Evolutionary conservation across 2,329 filamentous ascomycete genomes (phyloP).

Genomic region (Ceratocystis destructans): DNA sequence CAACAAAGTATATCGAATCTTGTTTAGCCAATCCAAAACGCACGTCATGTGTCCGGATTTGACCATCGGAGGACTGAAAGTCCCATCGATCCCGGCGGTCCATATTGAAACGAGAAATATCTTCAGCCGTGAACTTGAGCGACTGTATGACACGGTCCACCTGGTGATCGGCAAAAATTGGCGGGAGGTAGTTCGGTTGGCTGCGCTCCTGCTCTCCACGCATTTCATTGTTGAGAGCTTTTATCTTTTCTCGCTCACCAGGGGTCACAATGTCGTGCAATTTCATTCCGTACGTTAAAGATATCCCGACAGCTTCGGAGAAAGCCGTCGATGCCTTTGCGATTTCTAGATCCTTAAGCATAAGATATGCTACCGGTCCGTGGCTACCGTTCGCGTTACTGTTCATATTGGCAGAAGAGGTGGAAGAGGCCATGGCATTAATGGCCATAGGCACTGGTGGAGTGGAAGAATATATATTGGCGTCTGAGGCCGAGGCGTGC

Average conservation of each 20-base stretch:
- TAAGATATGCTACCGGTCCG: constrained; percentile 46
- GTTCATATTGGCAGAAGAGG: constrained; percentile 21
- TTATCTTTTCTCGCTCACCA: constrained; percentile 40
- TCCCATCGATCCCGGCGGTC: constrained; percentile 42
- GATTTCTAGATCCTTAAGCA: constrained; percentile 41
- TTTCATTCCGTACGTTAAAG: constrained; percentile 34
- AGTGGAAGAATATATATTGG: constrained; percentile 32
- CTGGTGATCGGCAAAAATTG: constrained; percentile 43
- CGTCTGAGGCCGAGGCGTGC: constrained; percentile 35
- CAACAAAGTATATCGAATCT: constrained; percentile 49
- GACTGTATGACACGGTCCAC: constrained; percentile 42
- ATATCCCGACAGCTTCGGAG: constrained; percentile 39
- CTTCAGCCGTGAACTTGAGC: constrained; percentile 41
- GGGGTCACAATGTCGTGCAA: constrained; percentile 41
- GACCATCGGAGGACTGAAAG: constrained; percentile 40
- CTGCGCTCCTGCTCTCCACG: constrained; percentile 44
- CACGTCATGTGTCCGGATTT: constrained; percentile 36
- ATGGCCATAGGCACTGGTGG: not conserved
- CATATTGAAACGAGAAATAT: constrained; percentile 38
- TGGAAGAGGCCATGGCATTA: too few species aligned
- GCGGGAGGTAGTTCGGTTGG: constrained; percentile 50
- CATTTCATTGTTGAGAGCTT: constrained; percentile 37
- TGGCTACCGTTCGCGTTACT: constrained; percentile 25
- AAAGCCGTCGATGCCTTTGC: constrained; percentile 44
- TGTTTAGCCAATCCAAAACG: constrained; percentile 45